Percentiles rank a stretch among this genome's conserved stretches.
Evolutionary conservation across 108 stramenopile genomes (phyloP).

Genomic region (Fistulifera pelliculosa): DNA sequence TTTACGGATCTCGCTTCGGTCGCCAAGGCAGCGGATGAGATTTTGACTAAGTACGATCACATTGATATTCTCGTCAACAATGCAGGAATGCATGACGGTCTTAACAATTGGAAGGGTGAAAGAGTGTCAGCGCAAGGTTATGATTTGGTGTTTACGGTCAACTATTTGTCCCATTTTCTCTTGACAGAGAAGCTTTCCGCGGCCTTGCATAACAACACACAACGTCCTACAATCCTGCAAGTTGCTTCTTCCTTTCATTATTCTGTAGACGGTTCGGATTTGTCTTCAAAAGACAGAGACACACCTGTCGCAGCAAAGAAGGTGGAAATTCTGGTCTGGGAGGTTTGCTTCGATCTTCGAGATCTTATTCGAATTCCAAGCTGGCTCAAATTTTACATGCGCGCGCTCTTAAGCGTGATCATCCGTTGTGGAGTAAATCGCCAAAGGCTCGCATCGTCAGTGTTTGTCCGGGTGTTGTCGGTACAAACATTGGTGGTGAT

Average conservation of each 20-base stretch:
- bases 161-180: conserved; percentile 57
- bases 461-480: conserved; percentile 53
- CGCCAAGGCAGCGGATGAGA: conserved; percentile 28
- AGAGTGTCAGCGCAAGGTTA: conserved; percentile 1
- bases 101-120: not conserved
- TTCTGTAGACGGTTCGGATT: conserved; percentile 26
- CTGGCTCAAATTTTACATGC: conserved; percentile 49
- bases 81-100: conserved; percentile 38
- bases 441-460: conserved; percentile 5
- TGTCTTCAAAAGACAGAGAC: conserved; percentile 3
- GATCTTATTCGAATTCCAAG: conserved; percentile 46
- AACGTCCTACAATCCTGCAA: conserved; percentile 29
- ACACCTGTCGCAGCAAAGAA: conserved; percentile 26
- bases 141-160: conserved; percentile 18
- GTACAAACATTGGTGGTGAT: conserved; percentile 28
- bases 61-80: conserved; percentile 51
- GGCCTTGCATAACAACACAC: conserved; percentile 16
- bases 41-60: conserved; percentile 16
- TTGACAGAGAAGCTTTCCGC: conserved; percentile 33
- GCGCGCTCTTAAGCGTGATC: conserved; percentile 9
- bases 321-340: conserved; percentile 12
- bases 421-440: not conserved
- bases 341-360: conserved; percentile 11
- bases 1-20: conserved; percentile 38
- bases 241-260: conserved; percentile 31